Conservation (phyloP, 495 filamentous ascomycete species). For the Melanomma pulvis-pyrius region DNA sequence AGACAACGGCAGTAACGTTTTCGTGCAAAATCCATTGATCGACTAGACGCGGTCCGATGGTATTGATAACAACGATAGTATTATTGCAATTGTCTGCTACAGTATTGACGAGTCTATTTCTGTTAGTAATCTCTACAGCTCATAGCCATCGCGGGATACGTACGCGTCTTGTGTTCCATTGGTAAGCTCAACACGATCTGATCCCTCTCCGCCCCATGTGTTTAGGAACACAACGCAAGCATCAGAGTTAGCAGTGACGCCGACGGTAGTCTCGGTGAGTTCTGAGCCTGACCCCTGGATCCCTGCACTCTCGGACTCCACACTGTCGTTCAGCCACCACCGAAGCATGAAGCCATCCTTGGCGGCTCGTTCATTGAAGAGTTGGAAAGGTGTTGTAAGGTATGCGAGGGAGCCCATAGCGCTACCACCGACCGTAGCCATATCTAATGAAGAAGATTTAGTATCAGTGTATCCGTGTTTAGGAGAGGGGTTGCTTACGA, state of each 20-base stretch:
- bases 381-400: no score
- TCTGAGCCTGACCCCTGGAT: no score
- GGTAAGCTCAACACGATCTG: slow-evolving; percentile 49
- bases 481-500: no score
- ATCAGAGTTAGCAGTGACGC: slow-evolving; percentile 24
- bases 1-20: slow-evolving; percentile 45
- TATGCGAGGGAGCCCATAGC: no score
- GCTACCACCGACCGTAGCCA: no score
- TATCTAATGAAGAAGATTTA: no score
- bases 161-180: slow-evolving; percentile 32
- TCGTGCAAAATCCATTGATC: slow-evolving; percentile 36
- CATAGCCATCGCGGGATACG: slow-evolving; percentile 1
- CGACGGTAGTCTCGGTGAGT: no score
- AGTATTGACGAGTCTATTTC: slow-evolving; percentile 21
- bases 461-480: no score
- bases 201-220: slow-evolving; percentile 56
- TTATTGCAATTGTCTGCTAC: slow-evolving; percentile 39
- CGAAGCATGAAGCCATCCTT: no score
- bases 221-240: slow-evolving; percentile 62
- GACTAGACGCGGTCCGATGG: slow-evolving; percentile 29
- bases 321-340: no score
- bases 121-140: slow-evolving; percentile 37
- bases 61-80: slow-evolving; percentile 41
- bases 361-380: no score
- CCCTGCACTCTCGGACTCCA: no score